A percentile compares a stretch with the other conserved stretches of the same genome.
Evolutionary conservation across 495 filamentous ascomycete species (phyloP).

Genomic region (Talaromyces stipitatus): DNA sequence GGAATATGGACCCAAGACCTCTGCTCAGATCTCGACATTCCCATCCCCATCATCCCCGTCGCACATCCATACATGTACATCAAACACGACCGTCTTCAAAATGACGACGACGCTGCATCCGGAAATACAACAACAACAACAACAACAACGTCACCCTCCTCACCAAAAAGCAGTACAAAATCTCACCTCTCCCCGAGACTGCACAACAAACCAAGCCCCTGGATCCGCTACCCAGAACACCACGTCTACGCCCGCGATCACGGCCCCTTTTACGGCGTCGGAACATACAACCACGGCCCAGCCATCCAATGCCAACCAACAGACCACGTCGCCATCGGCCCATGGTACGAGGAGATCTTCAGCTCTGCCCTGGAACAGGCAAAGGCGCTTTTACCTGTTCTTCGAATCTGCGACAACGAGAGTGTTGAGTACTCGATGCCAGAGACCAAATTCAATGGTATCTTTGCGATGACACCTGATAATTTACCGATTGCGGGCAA

Average conservation of each 20-base stretch:
- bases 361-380: slow-evolving; percentile 15
- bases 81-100: slow-evolving; percentile 7
- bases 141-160: not conserved
- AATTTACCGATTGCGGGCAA: slow-evolving; percentile 26
- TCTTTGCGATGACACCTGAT: slow-evolving; percentile 30
- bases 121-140: not conserved
- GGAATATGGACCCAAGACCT: slow-evolving; percentile 23
- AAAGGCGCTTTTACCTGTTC: slow-evolving; percentile 9
- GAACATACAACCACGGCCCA: slow-evolving; percentile 25
- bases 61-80: slow-evolving; percentile 30
- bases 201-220: slow-evolving; percentile 14
- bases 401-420: not conserved
- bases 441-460: slow-evolving; percentile 24
- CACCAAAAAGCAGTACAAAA: not conserved
- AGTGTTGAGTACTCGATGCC: not conserved
- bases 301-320: slow-evolving; percentile 11
- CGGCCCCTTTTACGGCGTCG: slow-evolving; percentile 22
- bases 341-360: slow-evolving; percentile 18
- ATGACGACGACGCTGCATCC: not conserved
- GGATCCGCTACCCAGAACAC: slow-evolving; percentile 26
- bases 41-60: slow-evolving; percentile 25
- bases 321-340: slow-evolving; percentile 15
- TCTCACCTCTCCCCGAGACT: not conserved
- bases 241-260: slow-evolving; percentile 30
- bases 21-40: slow-evolving; percentile 11